Evolutionary conservation across 129 eudicot species (phyloP), one percentile per base, ranked within the genome.

Genomic region (Pittosporum tobira): DNA sequence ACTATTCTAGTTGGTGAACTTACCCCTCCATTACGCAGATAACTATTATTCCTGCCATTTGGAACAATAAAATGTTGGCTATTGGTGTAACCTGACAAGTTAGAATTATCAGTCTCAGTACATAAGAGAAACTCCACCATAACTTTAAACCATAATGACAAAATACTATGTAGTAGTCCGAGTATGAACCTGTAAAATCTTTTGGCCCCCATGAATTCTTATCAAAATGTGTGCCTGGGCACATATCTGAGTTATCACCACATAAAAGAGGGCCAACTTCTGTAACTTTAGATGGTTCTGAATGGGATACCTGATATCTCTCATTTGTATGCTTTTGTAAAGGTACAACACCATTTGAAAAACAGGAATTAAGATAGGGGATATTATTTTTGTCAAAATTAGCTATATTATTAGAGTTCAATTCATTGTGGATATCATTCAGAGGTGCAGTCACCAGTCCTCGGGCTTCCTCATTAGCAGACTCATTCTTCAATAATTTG

Each of bases 261-360:
- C 68, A 74, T 34, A 57, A 37, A 37, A 65, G 64, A 71, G 72
- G 56, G 50, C 71, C 75, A 54, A 53, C 60, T 48, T 75, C 74
- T 38, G 73, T 56, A 57, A 63, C 80, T 40, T 71, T 36, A 48
- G 75, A 64, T 12, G 49, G 5, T 51, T 79, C 87, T 62, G 89
- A 77, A 59, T 62, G 21, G 51, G 69, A 79, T 63, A 76, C 87
- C 88, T 79, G 90, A 70, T 73, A 66, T 50, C 77, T 76, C 95
- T 91, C 96, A 83, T 76, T 83, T 73, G 98, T 91, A 69, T 76
- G 71, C 72, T 76, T 74, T 78, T 83, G 98, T 91, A 91, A 86
- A 91, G 98, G 98, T 54, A 70, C 68, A 91, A 91, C 95, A 86
- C 61, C 69, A 71, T 86, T 78, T 58, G 74, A 49, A 69, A 71